These are phyloP conservation scores for Geotrichum carabidarum DNA, from an alignment of 1,139 yeast species.

Conservation along the genomic window DNA sequence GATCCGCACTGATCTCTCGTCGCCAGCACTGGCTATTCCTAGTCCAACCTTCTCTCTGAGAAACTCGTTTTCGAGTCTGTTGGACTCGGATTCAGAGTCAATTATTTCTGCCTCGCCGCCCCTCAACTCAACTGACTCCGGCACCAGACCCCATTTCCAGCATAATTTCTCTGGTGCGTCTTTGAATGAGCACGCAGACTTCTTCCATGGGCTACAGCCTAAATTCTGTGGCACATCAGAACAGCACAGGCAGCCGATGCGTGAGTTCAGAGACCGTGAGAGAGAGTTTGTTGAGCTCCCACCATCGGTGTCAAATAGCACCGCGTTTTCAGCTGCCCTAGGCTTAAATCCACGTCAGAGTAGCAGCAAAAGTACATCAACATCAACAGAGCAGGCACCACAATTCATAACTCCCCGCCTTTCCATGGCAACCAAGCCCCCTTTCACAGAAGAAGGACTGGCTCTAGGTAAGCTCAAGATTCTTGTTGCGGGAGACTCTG, in stretches of 20 bases:
- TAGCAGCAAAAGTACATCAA: neutral
- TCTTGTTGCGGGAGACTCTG: slow-evolving; percentile 21
- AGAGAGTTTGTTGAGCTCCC: neutral
- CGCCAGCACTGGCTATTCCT: neutral
- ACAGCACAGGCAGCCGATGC: neutral
- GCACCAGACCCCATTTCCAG: neutral
- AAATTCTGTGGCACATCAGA: neutral
- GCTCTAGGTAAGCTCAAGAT: slow-evolving; percentile 14
- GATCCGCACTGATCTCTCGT: neutral
- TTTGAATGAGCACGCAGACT: neutral
- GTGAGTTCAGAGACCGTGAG: neutral
- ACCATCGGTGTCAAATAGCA: neutral
- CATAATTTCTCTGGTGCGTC: neutral
- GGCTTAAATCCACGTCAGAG: neutral
- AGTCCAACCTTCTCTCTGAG: slow-evolving; percentile 3
- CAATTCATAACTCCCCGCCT: neutral
- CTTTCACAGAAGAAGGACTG: slow-evolving; percentile 6
- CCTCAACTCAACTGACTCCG: neutral
- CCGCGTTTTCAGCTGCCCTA: neutral
- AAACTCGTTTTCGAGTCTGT: neutral
- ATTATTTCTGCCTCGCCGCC: slow-evolving; percentile 4
- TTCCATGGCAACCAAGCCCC: neutral
- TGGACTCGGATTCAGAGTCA: slow-evolving; percentile 4
- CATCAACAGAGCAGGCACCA: neutral
- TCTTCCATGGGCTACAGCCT: neutral